These are phyloP conservation scores for Ophiocordyceps camponoti-leonardi DNA, from an alignment of 2,329 filamentous ascomycete genomes.

Conservation along the genomic window DNA sequence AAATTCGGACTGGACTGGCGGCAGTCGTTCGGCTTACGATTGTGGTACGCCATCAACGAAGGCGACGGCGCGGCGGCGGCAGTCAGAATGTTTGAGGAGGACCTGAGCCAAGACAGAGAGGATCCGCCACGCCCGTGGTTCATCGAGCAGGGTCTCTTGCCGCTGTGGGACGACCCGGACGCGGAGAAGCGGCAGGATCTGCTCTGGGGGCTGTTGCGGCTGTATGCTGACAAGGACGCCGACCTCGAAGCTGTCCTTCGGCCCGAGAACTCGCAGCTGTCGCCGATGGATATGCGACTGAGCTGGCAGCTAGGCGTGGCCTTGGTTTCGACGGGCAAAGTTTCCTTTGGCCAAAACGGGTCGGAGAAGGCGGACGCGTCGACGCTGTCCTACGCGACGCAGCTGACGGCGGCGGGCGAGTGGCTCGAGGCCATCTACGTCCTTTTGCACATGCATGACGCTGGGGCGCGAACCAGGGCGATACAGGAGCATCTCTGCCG, in stretches of 20 bases:
- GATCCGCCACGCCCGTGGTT: constrained; percentile 59
- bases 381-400: constrained; percentile 46
- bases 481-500: constrained; percentile 59
- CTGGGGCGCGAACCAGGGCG: constrained; percentile 43
- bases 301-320: constrained; percentile 73
- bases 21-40: constrained; percentile 74
- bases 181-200: constrained; percentile 52
- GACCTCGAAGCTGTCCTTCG: constrained; percentile 55
- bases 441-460: constrained; percentile 54
- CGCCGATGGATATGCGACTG: constrained; percentile 57
- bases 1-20: constrained; percentile 84
- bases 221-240: constrained; percentile 47
- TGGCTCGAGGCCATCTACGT: constrained; percentile 62
- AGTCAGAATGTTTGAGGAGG: constrained; percentile 54
- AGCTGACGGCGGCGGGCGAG: constrained; percentile 45
- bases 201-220: constrained; percentile 71
- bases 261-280: constrained; percentile 60
- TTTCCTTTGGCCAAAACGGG: constrained; percentile 34
- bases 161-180: constrained; percentile 43
- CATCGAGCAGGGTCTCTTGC: constrained; percentile 36
- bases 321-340: constrained; percentile 31
- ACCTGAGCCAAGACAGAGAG: constrained; percentile 56
- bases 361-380: constrained; percentile 46
- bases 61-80: constrained; percentile 56
- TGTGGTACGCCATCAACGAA: constrained; percentile 69